Percentiles rank a stretch among this genome's conserved stretches.
phyloP scores from a whole-genome alignment of 2,329 filamentous ascomycete species.

The Aspergillus persii region DNA sequence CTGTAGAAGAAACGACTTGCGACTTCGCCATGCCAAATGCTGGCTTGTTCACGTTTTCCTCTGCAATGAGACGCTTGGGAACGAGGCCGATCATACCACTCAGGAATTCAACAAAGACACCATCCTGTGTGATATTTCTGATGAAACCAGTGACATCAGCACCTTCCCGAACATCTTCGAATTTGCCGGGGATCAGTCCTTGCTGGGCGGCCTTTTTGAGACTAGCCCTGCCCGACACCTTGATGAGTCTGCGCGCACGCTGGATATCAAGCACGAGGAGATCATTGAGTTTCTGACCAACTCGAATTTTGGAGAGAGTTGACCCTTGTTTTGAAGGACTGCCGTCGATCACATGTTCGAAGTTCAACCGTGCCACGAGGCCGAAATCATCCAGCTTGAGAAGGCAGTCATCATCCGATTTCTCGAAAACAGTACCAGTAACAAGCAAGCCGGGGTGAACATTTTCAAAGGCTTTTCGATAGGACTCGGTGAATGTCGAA shows the following conservation, averaged over 20 bases:
- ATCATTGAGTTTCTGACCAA: conserved; percentile 78
- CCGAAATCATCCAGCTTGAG: conserved; percentile 72
- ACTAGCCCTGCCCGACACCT: conserved; percentile 78
- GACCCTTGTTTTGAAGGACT: conserved; percentile 74
- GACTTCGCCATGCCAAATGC: conserved; percentile 77
- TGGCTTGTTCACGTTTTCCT: conserved; percentile 64
- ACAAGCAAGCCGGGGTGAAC: conserved; percentile 73
- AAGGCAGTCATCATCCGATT: conserved; percentile 71
- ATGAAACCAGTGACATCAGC: conserved; percentile 74
- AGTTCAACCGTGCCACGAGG: conserved; percentile 73
- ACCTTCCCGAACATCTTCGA: conserved; percentile 70
- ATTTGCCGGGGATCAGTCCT: conserved; percentile 66
- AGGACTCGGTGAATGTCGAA: conserved; percentile 72
- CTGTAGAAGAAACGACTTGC: conserved; percentile 70
- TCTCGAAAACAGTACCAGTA: conserved; percentile 75
- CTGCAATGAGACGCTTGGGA: conserved; percentile 72
- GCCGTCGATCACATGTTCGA: conserved; percentile 81
- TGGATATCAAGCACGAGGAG: conserved; percentile 87
- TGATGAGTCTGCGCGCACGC: conserved; percentile 70
- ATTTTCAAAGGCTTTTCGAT: conserved; percentile 68
- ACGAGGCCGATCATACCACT: conserved; percentile 74
- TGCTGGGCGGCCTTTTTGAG: conserved; percentile 73
- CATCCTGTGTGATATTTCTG: conserved; percentile 75
- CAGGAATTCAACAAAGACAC: conserved; percentile 85
- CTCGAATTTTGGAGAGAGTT: conserved; percentile 74